Evolutionary conservation across 2,329 filamentous ascomycete species (phyloP).

Genomic region (Helminthosporium solani): DNA sequence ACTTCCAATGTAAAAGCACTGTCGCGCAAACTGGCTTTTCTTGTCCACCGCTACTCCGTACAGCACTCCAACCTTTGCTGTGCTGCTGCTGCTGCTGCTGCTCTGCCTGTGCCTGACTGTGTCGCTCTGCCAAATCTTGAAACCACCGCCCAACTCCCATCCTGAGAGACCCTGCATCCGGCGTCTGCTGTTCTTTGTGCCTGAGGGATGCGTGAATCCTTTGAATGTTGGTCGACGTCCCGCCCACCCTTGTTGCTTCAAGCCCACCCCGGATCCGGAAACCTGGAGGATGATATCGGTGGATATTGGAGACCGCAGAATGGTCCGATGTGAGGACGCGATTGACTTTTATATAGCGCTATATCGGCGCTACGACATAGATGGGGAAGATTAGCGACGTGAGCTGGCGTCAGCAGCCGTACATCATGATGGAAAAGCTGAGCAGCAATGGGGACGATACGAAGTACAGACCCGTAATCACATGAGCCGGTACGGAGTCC

Average conservation of each 20-base stretch:
- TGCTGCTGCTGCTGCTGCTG: background rate
- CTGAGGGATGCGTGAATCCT: background rate
- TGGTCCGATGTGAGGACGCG: background rate
- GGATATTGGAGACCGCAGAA: background rate
- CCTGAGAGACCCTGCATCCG: background rate
- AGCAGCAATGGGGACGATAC: background rate
- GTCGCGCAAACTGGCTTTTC: constrained; percentile 6
- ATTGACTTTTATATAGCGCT: background rate
- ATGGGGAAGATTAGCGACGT: background rate
- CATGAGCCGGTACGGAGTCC: constrained; percentile 4
- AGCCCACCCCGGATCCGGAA: background rate
- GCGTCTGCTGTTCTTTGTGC: background rate
- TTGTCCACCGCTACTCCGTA: background rate
- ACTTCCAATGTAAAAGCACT: constrained; percentile 7
- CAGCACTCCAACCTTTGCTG: background rate
- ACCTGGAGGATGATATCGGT: background rate
- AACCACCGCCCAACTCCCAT: background rate
- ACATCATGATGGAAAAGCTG: constrained; percentile 2
- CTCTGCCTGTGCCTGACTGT: background rate
- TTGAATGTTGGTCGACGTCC: constrained; percentile 1
- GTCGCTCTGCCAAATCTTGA: constrained; percentile 4
- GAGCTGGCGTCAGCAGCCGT: constrained; percentile 8
- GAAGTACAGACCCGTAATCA: background rate
- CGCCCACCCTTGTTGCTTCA: constrained; percentile 1
- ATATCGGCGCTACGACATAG: background rate